Base-by-base conservation (phyloP, 495 filamentous ascomycete species). In the Aspergillus coremiiformis region DNA sequence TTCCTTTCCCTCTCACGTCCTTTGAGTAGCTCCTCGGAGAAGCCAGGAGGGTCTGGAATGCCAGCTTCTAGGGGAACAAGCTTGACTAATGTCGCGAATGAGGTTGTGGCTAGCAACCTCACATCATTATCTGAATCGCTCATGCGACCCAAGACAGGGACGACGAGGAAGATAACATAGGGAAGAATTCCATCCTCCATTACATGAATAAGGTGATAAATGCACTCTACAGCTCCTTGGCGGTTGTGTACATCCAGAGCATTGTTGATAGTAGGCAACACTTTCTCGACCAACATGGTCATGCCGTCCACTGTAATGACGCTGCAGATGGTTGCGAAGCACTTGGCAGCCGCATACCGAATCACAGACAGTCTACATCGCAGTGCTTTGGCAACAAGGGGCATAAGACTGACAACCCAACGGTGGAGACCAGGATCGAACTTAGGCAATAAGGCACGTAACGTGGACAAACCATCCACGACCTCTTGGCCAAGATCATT, bases 61-160 rank as follows among this genome's bases (percentile, higher is more conserved):
- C 93, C 93, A 27, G 93, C 93, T 67, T 98, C 93, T 32, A 98
- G 77, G n/a, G 93, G 93, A 22, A 98, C 93, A n/a, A 98, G 79
- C 64, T 97, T 97, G 60, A 98, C 94, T 4, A 98, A 76, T 0
- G 92, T 97, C 0, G 93, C 93, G 58, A 98, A 98, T 11, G 90
- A 94, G 1, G 94, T 98, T 0, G 93, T 98, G 3, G 93, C 91
- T 50, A 98, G 85, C 20, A 98, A 80, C 35, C 93, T 83, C 47
- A 97, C 84, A 60, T 97, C 91, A 58, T 91, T 90, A 67, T 98
- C 92, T 0, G 92, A 93, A 66, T 98, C 93, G 65, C 91, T 96
- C 93, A 98, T 98, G n/a, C 93, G 84, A 33, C 93, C 93, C 47
- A 98, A 78, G 4, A 98, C 92, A 3, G 93, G 93, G n/a, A 96